Conservation (phyloP, 495 filamentous ascomycete genomes). For the Astrothelium macrocarpum region DNA sequence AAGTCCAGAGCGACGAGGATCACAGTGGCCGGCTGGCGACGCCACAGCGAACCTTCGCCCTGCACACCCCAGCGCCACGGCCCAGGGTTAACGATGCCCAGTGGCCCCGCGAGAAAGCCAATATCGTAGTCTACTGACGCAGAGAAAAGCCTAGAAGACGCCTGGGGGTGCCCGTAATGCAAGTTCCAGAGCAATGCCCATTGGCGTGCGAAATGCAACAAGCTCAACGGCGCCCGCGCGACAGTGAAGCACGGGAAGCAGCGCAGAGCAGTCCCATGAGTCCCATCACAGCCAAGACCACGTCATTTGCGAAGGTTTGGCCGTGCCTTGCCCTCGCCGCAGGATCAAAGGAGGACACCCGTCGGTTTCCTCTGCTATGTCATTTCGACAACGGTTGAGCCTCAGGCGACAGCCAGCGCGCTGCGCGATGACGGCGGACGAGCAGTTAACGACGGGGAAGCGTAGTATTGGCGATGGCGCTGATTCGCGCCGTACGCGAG, state of each 20-base stretch:
- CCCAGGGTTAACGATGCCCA: neutral
- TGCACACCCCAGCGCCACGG: neutral
- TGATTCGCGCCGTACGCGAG: neutral
- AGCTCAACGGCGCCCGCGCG: neutral
- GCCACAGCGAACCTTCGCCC: slow-evolving; percentile 1
- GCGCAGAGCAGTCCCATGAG: neutral
- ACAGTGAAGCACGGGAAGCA: neutral
- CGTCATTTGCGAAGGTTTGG: no score
- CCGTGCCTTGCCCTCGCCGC: no score
- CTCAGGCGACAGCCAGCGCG: neutral
- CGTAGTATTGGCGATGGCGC: neutral
- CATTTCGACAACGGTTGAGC: slow-evolving; percentile 5
- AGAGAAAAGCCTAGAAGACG: neutral
- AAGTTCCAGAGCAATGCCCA: neutral
- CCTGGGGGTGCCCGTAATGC: neutral
- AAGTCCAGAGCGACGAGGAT: neutral
- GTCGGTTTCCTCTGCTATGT: neutral
- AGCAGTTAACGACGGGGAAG: neutral
- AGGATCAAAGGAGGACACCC: neutral
- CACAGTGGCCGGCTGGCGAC: neutral
- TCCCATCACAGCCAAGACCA: no score
- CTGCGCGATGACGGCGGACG: neutral
- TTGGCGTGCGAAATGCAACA: neutral
- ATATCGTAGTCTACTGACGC: neutral
- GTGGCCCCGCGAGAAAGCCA: neutral